A percentile compares a stretch with the other conserved stretches of the same genome.
These are phyloP conservation scores for Aureobasidium musti DNA, from an alignment of 2,329 filamentous ascomycete species.

Conservation along the genomic window DNA sequence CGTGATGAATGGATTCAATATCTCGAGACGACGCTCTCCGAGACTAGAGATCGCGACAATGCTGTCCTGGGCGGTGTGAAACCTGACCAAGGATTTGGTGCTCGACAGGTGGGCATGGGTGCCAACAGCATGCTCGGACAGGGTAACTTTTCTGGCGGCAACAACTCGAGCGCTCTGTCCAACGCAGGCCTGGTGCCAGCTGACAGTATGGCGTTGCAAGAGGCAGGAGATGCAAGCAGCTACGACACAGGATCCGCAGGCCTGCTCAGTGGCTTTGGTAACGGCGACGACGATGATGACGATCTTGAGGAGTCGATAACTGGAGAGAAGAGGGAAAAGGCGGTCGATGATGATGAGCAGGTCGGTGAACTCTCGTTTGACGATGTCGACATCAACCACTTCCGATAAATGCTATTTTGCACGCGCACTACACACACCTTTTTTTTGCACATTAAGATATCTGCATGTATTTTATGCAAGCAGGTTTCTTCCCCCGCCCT, in stretches of 20 bases:
- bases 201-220: slow-evolving; percentile 40
- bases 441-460: slow-evolving; percentile 2
- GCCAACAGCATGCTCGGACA: slow-evolving; percentile 45
- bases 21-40: slow-evolving; percentile 87
- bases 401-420: slow-evolving; percentile 49
- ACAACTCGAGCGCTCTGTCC: slow-evolving; percentile 62
- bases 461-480: background rate
- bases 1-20: slow-evolving; percentile 91
- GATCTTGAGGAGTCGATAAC: slow-evolving; percentile 69
- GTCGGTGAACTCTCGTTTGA: slow-evolving; percentile 66
- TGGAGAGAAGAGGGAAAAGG: slow-evolving; percentile 46
- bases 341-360: slow-evolving; percentile 61
- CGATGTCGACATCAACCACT: slow-evolving; percentile 60
- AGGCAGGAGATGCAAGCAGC: slow-evolving; percentile 40
- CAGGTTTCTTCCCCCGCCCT: background rate
- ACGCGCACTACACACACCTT: slow-evolving; percentile 4
- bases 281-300: slow-evolving; percentile 93
- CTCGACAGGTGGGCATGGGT: slow-evolving; percentile 53
- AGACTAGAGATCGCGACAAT: slow-evolving; percentile 94
- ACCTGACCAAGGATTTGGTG: slow-evolving; percentile 83
- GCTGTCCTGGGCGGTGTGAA: slow-evolving; percentile 95
- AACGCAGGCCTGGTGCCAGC: slow-evolving; percentile 56
- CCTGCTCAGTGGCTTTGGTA: slow-evolving; percentile 80
- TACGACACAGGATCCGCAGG: slow-evolving; percentile 39
- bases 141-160: slow-evolving; percentile 53